Evolutionary conservation across 2,329 filamentous ascomycete species (phyloP).

Genomic region (Paracamarosporium sp.): DNA sequence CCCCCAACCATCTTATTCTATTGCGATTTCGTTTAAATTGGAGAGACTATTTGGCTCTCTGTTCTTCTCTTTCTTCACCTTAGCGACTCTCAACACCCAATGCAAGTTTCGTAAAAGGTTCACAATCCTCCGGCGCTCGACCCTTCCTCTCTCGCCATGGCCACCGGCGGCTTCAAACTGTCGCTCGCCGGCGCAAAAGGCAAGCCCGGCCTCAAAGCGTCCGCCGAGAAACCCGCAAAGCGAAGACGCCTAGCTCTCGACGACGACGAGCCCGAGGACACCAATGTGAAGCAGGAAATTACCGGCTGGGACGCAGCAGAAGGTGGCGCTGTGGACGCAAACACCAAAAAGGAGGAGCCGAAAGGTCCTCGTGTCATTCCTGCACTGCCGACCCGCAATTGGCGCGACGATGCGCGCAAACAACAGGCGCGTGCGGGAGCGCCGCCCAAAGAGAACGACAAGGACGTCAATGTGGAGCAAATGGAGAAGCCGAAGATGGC

Average conservation of each 20-base stretch:
- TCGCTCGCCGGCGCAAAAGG: conserved; percentile 38
- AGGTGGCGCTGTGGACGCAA: conserved; percentile 55
- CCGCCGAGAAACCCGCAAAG: conserved; percentile 28
- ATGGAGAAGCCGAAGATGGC: conserved; percentile 49
- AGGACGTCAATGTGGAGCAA: conserved; percentile 43
- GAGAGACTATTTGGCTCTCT: background rate
- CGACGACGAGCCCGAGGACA: conserved; percentile 40
- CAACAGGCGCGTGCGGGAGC: conserved; percentile 65
- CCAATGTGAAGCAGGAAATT: conserved; percentile 49
- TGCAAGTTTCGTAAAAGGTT: background rate
- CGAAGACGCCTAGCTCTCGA: conserved; percentile 34
- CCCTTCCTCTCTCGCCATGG: conserved; percentile 34
- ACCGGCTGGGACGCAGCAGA: conserved; percentile 61
- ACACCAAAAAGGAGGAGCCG: conserved; percentile 45
- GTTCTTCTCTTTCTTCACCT: background rate
- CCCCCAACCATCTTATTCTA: background rate
- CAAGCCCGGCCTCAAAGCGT: conserved; percentile 34
- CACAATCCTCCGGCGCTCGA: conserved; percentile 4
- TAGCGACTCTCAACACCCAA: background rate
- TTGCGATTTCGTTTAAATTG: background rate
- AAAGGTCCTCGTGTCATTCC: conserved; percentile 64
- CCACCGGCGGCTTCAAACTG: conserved; percentile 45
- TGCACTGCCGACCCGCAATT: conserved; percentile 66
- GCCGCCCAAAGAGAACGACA: conserved; percentile 47
- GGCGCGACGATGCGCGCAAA: conserved; percentile 62